Percentiles rank a stretch among this genome's conserved stretches.
Evolutionary conservation across 225 moss, liverwort and hornwort genomes (phyloP).

Genomic region (Lunularia cruciata): DNA sequence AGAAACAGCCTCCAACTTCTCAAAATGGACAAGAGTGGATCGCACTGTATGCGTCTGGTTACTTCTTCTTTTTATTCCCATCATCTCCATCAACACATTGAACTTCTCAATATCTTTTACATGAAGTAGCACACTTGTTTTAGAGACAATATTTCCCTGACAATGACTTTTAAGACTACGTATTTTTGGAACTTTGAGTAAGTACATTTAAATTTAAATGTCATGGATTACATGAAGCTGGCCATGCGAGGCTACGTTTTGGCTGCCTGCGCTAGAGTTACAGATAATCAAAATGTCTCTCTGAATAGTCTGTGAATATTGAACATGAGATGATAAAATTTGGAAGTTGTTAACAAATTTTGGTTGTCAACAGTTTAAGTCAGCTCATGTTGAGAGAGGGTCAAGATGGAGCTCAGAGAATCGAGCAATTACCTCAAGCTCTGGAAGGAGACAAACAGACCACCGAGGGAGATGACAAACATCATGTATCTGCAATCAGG

Average conservation of each 20-base stretch:
- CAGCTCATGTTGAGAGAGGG: background rate
- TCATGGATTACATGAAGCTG: no score
- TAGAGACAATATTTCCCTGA: no score
- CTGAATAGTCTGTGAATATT: no score
- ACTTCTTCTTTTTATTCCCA: background rate
- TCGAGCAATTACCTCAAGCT: background rate
- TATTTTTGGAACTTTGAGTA: no score
- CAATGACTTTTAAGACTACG: no score
- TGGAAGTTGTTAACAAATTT: no score
- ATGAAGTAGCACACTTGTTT: no score
- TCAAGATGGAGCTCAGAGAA: background rate
- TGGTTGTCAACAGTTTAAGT: conserved; percentile 14
- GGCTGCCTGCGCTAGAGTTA: no score
- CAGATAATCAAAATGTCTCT: no score
- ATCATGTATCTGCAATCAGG: background rate
- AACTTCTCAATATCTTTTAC: background rate
- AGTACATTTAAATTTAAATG: no score
- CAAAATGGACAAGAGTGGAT: conserved; percentile 79
- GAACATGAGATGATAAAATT: no score
- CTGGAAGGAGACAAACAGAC: background rate
- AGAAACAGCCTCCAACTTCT: conserved; percentile 58
- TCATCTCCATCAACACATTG: background rate
- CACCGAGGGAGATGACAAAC: background rate
- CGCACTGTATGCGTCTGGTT: conserved; percentile 45
- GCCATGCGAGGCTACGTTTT: no score